Base-by-base conservation (phyloP, 495 filamentous ascomycete species). In the Monascus purpureus region DNA sequence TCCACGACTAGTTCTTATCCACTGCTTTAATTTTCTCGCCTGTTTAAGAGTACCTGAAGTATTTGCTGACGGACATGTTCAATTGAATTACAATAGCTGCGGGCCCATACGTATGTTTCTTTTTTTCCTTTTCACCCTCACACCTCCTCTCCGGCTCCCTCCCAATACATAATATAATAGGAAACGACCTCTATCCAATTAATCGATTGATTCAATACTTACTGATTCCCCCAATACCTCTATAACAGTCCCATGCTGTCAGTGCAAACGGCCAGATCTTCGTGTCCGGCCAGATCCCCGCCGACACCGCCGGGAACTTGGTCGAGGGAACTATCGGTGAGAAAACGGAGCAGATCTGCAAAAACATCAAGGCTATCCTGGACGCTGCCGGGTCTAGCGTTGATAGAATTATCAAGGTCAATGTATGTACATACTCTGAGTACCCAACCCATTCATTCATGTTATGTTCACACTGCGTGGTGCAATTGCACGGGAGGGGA, bases 241-340 rank as follows among this genome's bases (percentile, higher is more conserved):
- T 27, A 15, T 8, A 30, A 34, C 49, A 93, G 82, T 83, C 85
- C 46, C 88, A 94, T 65, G 84, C 84, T 44, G 79, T 93, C 63
- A 75, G 74, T 42, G 85, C 85, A 34, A 75, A 82, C 35, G 70
- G 70, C 29, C 67, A 77, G 43, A 78, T 95, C 64, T 96, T 82
- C 68, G 77, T 86, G 61, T 95, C 88, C 4, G 88, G 88, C 49
- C 85, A 90, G 56, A 86, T 95, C 43, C 88, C 85, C 40, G 78
- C 79, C 39, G 79, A 85, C 50, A 59, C 72, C 41, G 42, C 70
- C 32, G 85, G 82, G 40, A 77, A 77, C 43, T 68, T 93, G 11
- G 59, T 90, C 36, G 53, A 75, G 41, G 85, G 82, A 25, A 75
- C 61, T 45, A 87, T 94, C 46, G 74, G 71, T 32, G 69, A 81